Evolutionary conservation across 192 early-diverging fungal genomes (phyloP).

Genomic region (Diversispora eburnea): DNA sequence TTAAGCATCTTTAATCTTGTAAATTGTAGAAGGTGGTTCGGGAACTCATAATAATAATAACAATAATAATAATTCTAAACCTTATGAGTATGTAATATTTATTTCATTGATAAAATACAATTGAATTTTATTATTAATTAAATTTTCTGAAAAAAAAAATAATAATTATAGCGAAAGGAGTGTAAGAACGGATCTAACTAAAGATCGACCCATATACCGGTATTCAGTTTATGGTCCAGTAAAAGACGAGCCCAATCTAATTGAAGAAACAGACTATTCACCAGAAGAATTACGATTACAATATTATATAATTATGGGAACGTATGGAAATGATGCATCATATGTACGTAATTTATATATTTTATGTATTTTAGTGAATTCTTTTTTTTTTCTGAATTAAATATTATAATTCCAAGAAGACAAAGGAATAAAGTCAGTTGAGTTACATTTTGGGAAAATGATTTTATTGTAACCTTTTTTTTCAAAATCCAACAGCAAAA

Average conservation of each 20-base stretch:
- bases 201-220: slow-evolving; percentile 47
- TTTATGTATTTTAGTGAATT: neutral
- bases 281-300: slow-evolving; percentile 56
- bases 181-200: slow-evolving; percentile 37
- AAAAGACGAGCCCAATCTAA: slow-evolving; percentile 50
- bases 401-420: neutral
- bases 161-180: slow-evolving; percentile 34
- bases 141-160: slow-evolving; percentile 7
- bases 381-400: neutral
- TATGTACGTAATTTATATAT: slow-evolving; percentile 21
- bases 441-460: neutral
- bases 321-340: slow-evolving; percentile 25
- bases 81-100: neutral
- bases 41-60: too few species aligned
- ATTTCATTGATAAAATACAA: slow-evolving; percentile 5
- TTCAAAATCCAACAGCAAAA: neutral
- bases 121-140: neutral
- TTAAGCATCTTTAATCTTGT: too few species aligned
- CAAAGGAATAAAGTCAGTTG: neutral
- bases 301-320: slow-evolving; percentile 35
- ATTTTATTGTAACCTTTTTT: neutral
- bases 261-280: slow-evolving; percentile 55
- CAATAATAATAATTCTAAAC: too few species aligned
- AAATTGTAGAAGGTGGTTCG: too few species aligned
- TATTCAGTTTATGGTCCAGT: slow-evolving; percentile 52